These are phyloP conservation scores for Leucocoprinus birnbaumii DNA, from an alignment of 768 basidiomycete genomes.

Conservation along the genomic window DNA sequence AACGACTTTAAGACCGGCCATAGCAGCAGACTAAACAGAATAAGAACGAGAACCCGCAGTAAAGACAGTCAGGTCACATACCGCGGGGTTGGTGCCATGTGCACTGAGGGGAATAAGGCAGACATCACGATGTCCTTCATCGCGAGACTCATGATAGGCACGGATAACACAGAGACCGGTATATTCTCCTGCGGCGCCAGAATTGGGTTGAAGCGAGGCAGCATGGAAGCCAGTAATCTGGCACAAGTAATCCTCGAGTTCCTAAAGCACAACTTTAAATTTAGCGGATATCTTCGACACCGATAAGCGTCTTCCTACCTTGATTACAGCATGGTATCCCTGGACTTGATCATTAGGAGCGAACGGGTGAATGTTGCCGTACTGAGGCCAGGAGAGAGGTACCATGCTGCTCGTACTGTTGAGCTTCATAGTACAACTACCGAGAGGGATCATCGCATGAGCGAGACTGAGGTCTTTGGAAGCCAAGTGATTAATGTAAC, in stretches of 20 bases:
- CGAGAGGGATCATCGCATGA: slow-evolving; percentile 94
- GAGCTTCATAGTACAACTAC: slow-evolving; percentile 97
- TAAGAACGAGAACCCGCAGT: neutral
- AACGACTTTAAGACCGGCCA: slow-evolving; percentile 97
- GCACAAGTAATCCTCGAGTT: slow-evolving; percentile 88
- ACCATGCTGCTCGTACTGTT: slow-evolving; percentile 99
- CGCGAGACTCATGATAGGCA: slow-evolving; percentile 89
- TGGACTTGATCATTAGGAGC: slow-evolving; percentile 85
- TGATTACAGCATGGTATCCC: slow-evolving; percentile 83
- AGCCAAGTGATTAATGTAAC: slow-evolving; percentile 92
- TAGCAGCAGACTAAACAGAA: slow-evolving; percentile 76
- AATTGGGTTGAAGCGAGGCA: slow-evolving; percentile 97
- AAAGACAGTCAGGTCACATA: slow-evolving; percentile 33
- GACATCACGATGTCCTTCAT: slow-evolving; percentile 82
- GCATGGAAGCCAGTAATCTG: slow-evolving; percentile 96
- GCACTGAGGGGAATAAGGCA: slow-evolving; percentile 95
- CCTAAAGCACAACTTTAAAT: slow-evolving; percentile 46
- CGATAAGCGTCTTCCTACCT: slow-evolving; percentile 35
- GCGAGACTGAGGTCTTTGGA: slow-evolving; percentile 93
- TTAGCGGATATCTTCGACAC: neutral
- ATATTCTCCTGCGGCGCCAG: slow-evolving; percentile 97
- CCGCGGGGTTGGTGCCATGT: slow-evolving; percentile 98
- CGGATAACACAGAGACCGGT: slow-evolving; percentile 93
- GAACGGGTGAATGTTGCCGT: slow-evolving; percentile 89
- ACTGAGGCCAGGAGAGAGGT: slow-evolving; percentile 93